Conservation (phyloP, 1,139 yeast genomes). For the Zygosaccharomyces pseudobailii region DNA sequence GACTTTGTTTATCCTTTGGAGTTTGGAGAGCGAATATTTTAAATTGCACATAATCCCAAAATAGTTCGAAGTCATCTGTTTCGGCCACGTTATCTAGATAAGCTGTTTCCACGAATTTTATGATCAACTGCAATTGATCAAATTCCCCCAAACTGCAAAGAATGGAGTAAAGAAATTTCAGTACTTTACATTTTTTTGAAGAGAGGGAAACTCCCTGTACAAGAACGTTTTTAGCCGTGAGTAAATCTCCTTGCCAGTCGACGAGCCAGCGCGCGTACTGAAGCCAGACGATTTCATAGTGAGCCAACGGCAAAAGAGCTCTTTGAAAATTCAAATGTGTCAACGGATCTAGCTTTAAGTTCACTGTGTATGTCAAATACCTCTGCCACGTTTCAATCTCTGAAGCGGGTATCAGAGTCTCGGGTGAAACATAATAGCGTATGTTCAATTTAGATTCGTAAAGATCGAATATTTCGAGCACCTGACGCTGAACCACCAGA, state of each 20-base stretch:
- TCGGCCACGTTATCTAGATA: slow-evolving; percentile 18
- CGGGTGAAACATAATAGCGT: slow-evolving; percentile 28
- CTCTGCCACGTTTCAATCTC: slow-evolving; percentile 28
- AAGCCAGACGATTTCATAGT: slow-evolving; percentile 32
- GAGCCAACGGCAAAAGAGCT: slow-evolving; percentile 28
- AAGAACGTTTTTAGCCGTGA: slow-evolving; percentile 25
- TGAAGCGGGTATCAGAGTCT: slow-evolving; percentile 21
- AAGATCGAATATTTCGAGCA: slow-evolving; percentile 27
- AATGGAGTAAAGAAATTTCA: slow-evolving; percentile 20
- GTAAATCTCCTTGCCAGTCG: slow-evolving; percentile 20
- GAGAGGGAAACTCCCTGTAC: slow-evolving; percentile 21
- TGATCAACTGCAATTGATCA: slow-evolving; percentile 14
- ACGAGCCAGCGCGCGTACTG: slow-evolving; percentile 32
- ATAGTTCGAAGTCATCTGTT: slow-evolving; percentile 25
- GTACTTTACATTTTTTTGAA: slow-evolving; percentile 22
- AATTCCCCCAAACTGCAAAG: slow-evolving; percentile 22
- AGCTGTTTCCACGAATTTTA: slow-evolving; percentile 13
- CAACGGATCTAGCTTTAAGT: slow-evolving; percentile 18
- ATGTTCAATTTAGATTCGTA: slow-evolving; percentile 29
- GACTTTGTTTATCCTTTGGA: not conserved
- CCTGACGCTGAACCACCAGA: slow-evolving; percentile 31
- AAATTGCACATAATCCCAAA: slow-evolving; percentile 30
- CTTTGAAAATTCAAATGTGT: slow-evolving; percentile 31
- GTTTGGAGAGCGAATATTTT: slow-evolving; percentile 20
- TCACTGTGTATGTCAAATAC: slow-evolving; percentile 28